Percentiles rank a stretch among this genome's conserved stretches.
These are phyloP conservation scores for Fusarium solani-melongenae DNA, from an alignment of 2,329 filamentous ascomycete species.

Conservation along the genomic window DNA sequence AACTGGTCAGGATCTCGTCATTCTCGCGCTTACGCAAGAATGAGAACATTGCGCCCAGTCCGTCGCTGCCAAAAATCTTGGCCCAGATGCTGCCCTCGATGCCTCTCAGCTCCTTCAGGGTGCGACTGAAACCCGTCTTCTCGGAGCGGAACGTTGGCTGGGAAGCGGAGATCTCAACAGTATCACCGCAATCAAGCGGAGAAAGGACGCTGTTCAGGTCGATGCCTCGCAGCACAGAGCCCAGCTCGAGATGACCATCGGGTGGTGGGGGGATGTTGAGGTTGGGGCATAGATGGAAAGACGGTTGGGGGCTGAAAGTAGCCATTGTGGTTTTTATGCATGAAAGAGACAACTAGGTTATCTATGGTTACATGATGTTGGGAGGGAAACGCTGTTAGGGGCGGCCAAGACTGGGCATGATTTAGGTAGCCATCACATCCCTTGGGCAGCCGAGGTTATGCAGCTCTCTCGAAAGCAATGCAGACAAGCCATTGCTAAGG, in stretches of 20 bases:
- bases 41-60: background rate
- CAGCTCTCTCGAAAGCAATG: background rate
- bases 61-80: background rate
- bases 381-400: background rate
- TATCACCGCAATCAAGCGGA: background rate
- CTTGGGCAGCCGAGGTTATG: background rate
- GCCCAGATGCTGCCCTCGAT: background rate
- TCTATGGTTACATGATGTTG: background rate
- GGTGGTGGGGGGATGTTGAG: background rate
- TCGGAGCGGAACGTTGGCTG: background rate
- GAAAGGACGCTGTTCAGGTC: background rate
- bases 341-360: background rate
- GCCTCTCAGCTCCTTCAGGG: background rate
- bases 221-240: background rate
- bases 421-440: background rate
- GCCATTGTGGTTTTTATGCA: background rate
- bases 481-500: background rate
- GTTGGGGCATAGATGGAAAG: background rate
- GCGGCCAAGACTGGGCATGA: background rate
- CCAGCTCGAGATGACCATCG: background rate
- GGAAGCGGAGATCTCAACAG: background rate
- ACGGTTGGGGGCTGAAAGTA: background rate
- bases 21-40: background rate
- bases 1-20: background rate
- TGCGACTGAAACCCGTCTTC: background rate